Base-by-base conservation (phyloP, 163 green algal species). In the Chlorella variabilis region DNA sequence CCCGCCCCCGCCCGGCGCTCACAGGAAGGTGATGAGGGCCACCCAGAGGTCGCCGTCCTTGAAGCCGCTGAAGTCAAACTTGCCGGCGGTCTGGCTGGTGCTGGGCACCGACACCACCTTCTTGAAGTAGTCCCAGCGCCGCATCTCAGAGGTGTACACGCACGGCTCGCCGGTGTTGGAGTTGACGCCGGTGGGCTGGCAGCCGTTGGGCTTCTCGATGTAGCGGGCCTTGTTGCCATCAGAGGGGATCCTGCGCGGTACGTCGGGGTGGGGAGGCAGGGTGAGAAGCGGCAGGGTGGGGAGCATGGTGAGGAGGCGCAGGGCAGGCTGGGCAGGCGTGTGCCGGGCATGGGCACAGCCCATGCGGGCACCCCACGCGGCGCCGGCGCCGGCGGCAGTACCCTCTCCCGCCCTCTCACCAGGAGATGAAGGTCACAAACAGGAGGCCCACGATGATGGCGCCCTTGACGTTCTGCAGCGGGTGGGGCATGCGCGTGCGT, bases 61-160 rank as follows among this genome's bases (percentile, higher is more conserved):
- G 58, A 96, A 84, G 59, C 89, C 92, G 25, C 29, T 75, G 71
- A 91, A 96, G 42, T 91, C 78, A 33, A 96, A 84, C 58, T 83
- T 66, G 29, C 70, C 75, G 29, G 68, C 80, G 15, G 77, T 83
- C 20, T 77, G 74, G 20, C 23, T 65, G 11, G 89, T 83, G 71
- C 89, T 54, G 27, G 93, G 93, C 20, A 86, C 67, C 20, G 84
- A 65, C n/a, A 91, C 92, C 15, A 94, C 92, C 77, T 93, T 88
- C 42, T 88, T 93, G 85, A 96, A 95, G 73, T 91, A 93, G 13
- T 91, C 54, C 36, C 85, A 80, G n/a, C 93, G 88, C 0, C 74
- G 83, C 73, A 80, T 80, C n/a, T 70, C 73, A 7, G 73, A n/a
- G 1, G 73, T 80, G 73, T 80, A 80, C 2, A 45, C 0, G 73